Evolutionary conservation across 305 asterid species (phyloP), one percentile per base, ranked within the genome.

Genomic region (Fraxinus angustifolia): DNA sequence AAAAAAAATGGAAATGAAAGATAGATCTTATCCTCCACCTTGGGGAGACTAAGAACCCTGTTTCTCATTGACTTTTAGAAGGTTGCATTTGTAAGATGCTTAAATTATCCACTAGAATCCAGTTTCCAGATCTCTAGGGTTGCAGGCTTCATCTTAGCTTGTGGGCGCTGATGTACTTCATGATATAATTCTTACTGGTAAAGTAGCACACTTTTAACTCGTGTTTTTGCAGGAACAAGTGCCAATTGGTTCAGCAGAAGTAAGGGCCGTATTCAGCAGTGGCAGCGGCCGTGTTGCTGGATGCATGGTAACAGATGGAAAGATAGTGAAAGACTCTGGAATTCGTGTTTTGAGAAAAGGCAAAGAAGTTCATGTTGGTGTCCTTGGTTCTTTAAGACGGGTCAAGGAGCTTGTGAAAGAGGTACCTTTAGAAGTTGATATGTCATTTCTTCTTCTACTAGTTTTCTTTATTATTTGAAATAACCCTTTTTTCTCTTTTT

Each of bases 241-340:
- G 77, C 94, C 94, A 4, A 93, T 96, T 84, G 99, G 99, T 84
- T 31, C 86, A 82, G 99, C 97, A 50, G 97, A 92, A 78, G 96
- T 96, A 78, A 93, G 99, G 83, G 97, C 97, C 1, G 97, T 94
- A 73, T 96, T 96, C 88, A 94, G 92, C 85, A 96, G 98, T 75
- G 99, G 99, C 82, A 96, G 99, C 83, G 97, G 98, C 11, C 93
- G 95, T 40, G 98, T 92, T 83, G 99, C 99, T 81, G 99, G 99
- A 73, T 94, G 99, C 91, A 93, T 94, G 96, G 94, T 93, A 33
- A 92, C 91, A 0, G 98, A 96, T 82, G 99, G 99, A 56, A 96
- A 94, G 89, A 80, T 96, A 68, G 96, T 86, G 79, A 91, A 92
- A 87, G 98, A 85, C 73, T 94, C 93, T 85, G 98, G 99, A 72